Conservation (phyloP, 164 flowering plant genomes). For the Akebia trifoliata region DNA sequence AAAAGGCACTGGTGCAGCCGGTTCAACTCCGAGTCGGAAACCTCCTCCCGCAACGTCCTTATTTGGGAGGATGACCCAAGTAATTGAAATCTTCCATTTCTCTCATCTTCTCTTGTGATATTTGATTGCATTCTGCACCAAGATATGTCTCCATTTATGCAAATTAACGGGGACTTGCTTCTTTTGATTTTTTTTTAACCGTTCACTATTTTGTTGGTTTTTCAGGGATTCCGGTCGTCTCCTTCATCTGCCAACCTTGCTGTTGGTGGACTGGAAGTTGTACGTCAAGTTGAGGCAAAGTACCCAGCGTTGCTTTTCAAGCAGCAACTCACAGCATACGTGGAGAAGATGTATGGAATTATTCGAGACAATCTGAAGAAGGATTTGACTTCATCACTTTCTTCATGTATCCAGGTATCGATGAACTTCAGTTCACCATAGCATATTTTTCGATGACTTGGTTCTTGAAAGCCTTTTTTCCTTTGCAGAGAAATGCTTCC, state of each 20-base stretch:
- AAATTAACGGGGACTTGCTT: too few species aligned
- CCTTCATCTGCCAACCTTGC: constrained; percentile 68
- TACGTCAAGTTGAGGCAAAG: constrained; percentile 92
- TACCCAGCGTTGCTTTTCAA: constrained; percentile 97
- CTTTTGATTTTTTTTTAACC: background rate
- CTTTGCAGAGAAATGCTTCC: background rate
- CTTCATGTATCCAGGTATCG: constrained; percentile 90
- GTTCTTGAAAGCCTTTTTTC: background rate
- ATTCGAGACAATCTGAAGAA: constrained; percentile 89
- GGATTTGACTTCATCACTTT: constrained; percentile 64
- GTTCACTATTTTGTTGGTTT: constrained; percentile 6
- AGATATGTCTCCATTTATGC: too few species aligned
- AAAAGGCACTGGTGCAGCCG: constrained; percentile 53
- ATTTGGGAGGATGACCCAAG: constrained; percentile 83
- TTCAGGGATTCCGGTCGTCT: constrained; percentile 92
- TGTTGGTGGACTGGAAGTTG: constrained; percentile 48
- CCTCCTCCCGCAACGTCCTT: constrained; percentile 73
- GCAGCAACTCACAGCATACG: constrained; percentile 98
- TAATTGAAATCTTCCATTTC: constrained; percentile 9
- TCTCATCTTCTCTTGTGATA: background rate
- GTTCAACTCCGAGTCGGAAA: constrained; percentile 52
- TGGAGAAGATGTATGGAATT: constrained; percentile 96
- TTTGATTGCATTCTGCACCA: background rate
- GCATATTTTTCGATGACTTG: background rate
- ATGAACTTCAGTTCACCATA: constrained; percentile 6